Evolutionary conservation across 441 rosid species (phyloP).

Genomic region (Syzygium malaccense): DNA sequence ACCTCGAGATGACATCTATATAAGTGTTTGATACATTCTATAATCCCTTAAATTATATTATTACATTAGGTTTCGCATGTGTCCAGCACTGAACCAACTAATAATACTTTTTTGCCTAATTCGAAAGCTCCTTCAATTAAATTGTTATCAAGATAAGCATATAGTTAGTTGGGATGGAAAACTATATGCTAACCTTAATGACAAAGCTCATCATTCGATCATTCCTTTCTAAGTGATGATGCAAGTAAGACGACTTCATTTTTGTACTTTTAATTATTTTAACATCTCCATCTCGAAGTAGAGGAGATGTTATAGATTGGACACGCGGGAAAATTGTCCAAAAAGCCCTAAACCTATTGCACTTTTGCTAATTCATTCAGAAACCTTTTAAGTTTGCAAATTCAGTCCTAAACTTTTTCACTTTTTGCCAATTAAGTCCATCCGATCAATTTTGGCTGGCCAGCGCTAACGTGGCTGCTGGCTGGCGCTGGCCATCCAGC

Average conservation of each 20-base stretch:
- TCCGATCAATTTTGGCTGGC: too few species aligned
- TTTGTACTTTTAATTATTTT: neutral
- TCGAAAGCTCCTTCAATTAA: neutral
- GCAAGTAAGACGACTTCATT: neutral
- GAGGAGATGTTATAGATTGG: too few species aligned
- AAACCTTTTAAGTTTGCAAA: too few species aligned
- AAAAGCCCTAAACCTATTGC: neutral
- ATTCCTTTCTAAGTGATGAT: neutral
- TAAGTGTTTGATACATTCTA: neutral
- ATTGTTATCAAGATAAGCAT: neutral
- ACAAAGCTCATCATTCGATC: neutral
- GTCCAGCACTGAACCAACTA: neutral
- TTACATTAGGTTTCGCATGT: neutral
- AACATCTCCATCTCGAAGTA: neutral
- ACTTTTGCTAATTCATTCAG: too few species aligned
- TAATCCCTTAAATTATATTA: neutral
- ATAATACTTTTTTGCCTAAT: neutral
- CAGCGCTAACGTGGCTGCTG: too few species aligned
- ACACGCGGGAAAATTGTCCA: neutral
- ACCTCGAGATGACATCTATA: neutral
- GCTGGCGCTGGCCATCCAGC: too few species aligned
- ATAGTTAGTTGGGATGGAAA: neutral
- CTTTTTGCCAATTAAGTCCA: too few species aligned
- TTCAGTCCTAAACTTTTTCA: too few species aligned
- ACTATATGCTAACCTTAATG: neutral